Evolutionary conservation across 805 yeast species (phyloP).

Genomic region (Wickerhamomyces silvicola): DNA sequence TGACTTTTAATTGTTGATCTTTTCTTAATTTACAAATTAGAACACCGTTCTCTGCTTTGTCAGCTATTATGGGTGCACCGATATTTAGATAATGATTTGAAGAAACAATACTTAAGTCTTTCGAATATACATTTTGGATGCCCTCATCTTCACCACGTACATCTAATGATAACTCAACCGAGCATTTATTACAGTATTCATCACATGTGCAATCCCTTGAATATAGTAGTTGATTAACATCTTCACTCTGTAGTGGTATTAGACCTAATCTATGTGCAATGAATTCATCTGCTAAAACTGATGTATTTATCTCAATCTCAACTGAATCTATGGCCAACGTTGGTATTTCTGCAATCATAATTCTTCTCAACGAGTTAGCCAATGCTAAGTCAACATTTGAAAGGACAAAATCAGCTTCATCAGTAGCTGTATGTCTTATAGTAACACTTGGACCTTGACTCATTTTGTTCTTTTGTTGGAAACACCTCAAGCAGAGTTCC

Average conservation of each 20-base stretch:
- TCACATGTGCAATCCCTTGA: slow-evolving; percentile 97
- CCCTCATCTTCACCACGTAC: slow-evolving; percentile 88
- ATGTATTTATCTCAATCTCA: slow-evolving; percentile 86
- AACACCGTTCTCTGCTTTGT: slow-evolving; percentile 75
- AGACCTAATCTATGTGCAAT: slow-evolving; percentile 91
- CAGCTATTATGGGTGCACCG: slow-evolving; percentile 85
- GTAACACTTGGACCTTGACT: too few species aligned
- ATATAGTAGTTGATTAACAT: slow-evolving; percentile 77
- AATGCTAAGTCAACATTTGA: slow-evolving; percentile 82
- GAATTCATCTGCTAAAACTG: slow-evolving; percentile 95
- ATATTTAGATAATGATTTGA: slow-evolving; percentile 35
- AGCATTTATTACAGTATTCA: slow-evolving; percentile 92
- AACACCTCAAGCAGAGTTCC: too few species aligned
- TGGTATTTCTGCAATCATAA: slow-evolving; percentile 94
- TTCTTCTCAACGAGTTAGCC: slow-evolving; percentile 88
- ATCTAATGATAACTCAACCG: slow-evolving; percentile 77
- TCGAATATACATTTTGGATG: slow-evolving; percentile 84
- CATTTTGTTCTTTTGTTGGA: too few species aligned
- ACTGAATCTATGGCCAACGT: slow-evolving; percentile 95
- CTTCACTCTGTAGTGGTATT: slow-evolving; percentile 79
- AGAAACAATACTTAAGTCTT: slow-evolving; percentile 55
- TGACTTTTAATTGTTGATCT: slow-evolving; percentile 83
- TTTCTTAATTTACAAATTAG: slow-evolving; percentile 84
- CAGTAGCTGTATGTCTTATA: too few species aligned
- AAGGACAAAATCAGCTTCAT: slow-evolving; percentile 84